Conservation (phyloP, 306 rosid species). For the Hippophae tibetana region DNA sequence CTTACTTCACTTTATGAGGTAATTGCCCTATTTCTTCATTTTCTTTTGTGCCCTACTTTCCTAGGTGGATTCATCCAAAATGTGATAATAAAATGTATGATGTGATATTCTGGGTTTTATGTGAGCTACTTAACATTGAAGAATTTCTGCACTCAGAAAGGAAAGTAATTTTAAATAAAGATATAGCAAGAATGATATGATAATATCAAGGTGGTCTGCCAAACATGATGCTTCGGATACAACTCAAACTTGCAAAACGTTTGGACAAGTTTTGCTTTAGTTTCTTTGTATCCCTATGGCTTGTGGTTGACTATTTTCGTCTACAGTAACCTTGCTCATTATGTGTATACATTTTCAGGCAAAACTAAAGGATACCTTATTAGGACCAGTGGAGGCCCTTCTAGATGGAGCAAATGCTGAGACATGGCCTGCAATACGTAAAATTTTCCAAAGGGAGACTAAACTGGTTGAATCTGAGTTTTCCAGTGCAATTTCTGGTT, state of each 20-base stretch:
- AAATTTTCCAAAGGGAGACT: constrained; percentile 65
- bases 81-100: background rate
- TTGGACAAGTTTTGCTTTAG: too few species aligned
- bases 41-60: constrained; percentile 14
- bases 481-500: constrained; percentile 61
- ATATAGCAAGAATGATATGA: background rate
- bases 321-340: constrained; percentile 13
- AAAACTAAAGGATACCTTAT: constrained; percentile 64
- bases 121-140: background rate
- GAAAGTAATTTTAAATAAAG: too few species aligned
- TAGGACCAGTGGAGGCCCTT: constrained; percentile 81
- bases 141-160: background rate
- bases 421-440: constrained; percentile 86
- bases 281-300: too few species aligned
- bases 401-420: constrained; percentile 81
- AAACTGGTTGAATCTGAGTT: constrained; percentile 59
- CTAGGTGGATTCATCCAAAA: constrained; percentile 11
- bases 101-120: background rate
- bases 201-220: background rate
- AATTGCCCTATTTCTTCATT: constrained; percentile 4
- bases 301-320: too few species aligned
- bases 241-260: background rate
- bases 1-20: constrained; percentile 67
- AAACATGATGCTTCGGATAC: constrained; percentile 15
- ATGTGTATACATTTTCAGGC: constrained; percentile 39